Evolutionary conservation across 2,329 filamentous ascomycete species (phyloP).

Genomic region (Paecilomyces dactylethromorphus): DNA sequence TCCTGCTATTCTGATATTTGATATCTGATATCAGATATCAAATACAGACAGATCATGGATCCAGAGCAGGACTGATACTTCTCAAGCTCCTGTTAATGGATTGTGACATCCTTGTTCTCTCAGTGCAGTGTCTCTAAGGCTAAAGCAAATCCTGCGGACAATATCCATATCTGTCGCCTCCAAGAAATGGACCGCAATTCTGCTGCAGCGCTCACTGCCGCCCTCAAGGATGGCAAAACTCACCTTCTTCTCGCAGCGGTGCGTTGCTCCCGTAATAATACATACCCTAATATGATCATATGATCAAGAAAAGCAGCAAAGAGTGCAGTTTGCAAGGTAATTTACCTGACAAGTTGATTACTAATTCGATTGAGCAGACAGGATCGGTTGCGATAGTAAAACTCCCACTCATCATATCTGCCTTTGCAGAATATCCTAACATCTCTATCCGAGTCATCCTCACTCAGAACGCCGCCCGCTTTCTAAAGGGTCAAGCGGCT

Average conservation of each 20-base stretch:
- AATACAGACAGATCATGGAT: not conserved
- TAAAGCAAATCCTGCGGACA: too few species aligned
- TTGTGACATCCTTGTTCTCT: not conserved
- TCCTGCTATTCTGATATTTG: not conserved
- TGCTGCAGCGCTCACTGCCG: not conserved
- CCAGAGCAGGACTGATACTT: not conserved
- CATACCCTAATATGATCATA: too few species aligned
- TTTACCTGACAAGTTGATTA: too few species aligned
- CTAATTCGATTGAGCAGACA: too few species aligned
- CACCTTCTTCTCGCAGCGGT: slow-evolving; percentile 50
- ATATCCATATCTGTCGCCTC: not conserved
- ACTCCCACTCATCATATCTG: slow-evolving; percentile 56
- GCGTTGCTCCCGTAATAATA: too few species aligned
- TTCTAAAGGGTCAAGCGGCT: slow-evolving; percentile 65
- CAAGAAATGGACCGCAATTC: not conserved
- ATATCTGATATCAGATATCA: too few species aligned
- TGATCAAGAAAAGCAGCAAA: too few species aligned
- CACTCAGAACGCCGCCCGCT: slow-evolving; percentile 65
- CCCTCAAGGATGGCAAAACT: not conserved
- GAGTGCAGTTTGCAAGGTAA: too few species aligned
- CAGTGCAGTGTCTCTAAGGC: not conserved
- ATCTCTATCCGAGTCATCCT: slow-evolving; percentile 82
- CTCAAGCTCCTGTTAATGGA: not conserved
- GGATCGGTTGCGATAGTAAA: slow-evolving; percentile 89
- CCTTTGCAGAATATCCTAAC: slow-evolving; percentile 35